phyloP scores from a whole-genome alignment of 345 rosid species.

The Arabidopsis thaliana region DNA sequence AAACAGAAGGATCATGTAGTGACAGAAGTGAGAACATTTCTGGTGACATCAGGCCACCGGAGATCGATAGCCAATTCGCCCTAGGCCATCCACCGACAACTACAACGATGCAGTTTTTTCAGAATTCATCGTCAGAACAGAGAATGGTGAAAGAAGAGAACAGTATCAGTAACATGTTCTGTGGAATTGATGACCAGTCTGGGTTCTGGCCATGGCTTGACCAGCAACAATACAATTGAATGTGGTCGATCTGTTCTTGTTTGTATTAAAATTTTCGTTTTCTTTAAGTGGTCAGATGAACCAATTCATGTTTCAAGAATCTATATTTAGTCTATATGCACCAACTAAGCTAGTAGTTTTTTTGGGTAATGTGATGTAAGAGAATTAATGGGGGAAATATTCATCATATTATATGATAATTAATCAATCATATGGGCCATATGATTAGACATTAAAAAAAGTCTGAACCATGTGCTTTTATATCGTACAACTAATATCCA shows the following conservation, averaged over 20 bases:
- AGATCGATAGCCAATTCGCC: slow-evolving; percentile 59
- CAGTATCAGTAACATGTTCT: slow-evolving; percentile 82
- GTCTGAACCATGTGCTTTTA: slow-evolving; percentile 39
- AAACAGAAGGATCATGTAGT: slow-evolving; percentile 89
- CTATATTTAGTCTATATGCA: slow-evolving; percentile 21
- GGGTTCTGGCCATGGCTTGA: slow-evolving; percentile 98
- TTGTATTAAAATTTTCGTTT: slow-evolving; percentile 1
- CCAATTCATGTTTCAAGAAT: slow-evolving; percentile 34
- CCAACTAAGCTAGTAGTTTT: slow-evolving; percentile 20
- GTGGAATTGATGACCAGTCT: slow-evolving; percentile 82
- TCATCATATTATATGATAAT: slow-evolving; percentile 12
- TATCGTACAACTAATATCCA: slow-evolving; percentile 36
- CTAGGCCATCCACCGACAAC: slow-evolving; percentile 43
- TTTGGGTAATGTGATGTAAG: slow-evolving; percentile 5
- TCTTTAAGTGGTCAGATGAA: slow-evolving; percentile 9
- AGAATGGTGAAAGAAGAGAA: slow-evolving; percentile 80
- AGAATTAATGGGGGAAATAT: neutral
- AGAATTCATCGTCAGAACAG: slow-evolving; percentile 54
- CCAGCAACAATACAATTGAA: slow-evolving; percentile 72
- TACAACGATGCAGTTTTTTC: slow-evolving; percentile 59
- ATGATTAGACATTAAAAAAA: slow-evolving; percentile 33
- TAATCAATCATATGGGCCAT: slow-evolving; percentile 36
- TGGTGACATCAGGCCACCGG: slow-evolving; percentile 70
- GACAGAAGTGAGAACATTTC: slow-evolving; percentile 82
- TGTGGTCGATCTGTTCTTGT: neutral